phyloP scores from a whole-genome alignment of 2,329 filamentous ascomycete genomes.

The Fusarium staphyleae region DNA sequence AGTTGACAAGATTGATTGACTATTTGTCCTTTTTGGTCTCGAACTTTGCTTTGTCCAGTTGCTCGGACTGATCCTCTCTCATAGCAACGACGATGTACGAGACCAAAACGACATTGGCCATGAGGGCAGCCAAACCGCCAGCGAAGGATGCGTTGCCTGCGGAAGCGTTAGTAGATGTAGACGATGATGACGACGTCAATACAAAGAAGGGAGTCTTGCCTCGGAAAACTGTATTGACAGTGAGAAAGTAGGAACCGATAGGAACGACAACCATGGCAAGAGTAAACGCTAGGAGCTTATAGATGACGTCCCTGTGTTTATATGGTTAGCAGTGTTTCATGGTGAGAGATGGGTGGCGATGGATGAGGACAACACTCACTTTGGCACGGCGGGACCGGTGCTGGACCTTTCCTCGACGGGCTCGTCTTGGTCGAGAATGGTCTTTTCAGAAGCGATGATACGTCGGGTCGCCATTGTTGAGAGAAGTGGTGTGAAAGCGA shows the following conservation, averaged over 20 bases:
- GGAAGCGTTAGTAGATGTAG: constrained; percentile 13
- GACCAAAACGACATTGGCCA: constrained; percentile 90
- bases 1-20: constrained; percentile 2
- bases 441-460: constrained; percentile 70
- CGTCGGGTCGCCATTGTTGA: constrained; percentile 72
- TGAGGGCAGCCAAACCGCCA: constrained; percentile 82
- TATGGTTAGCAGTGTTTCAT: constrained; percentile 8
- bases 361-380: constrained; percentile 59
- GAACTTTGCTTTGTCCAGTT: constrained; percentile 51
- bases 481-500: constrained; percentile 13
- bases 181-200: constrained; percentile 3
- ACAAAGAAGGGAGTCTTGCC: constrained; percentile 57
- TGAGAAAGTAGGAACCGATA: constrained; percentile 87
- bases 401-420: constrained; percentile 65
- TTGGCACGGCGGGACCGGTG: constrained; percentile 83
- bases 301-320: constrained; percentile 74
- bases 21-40: constrained; percentile 60
- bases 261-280: constrained; percentile 89
- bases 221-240: constrained; percentile 76
- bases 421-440: constrained; percentile 67
- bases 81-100: constrained; percentile 93
- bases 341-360: constrained; percentile 7
- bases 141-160: constrained; percentile 88
- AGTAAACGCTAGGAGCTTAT: constrained; percentile 90
- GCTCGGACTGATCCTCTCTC: constrained; percentile 75